These are phyloP conservation scores for Oryza punctata DNA, from an alignment of 176 grass and related monocot species.

Conservation along the genomic window DNA sequence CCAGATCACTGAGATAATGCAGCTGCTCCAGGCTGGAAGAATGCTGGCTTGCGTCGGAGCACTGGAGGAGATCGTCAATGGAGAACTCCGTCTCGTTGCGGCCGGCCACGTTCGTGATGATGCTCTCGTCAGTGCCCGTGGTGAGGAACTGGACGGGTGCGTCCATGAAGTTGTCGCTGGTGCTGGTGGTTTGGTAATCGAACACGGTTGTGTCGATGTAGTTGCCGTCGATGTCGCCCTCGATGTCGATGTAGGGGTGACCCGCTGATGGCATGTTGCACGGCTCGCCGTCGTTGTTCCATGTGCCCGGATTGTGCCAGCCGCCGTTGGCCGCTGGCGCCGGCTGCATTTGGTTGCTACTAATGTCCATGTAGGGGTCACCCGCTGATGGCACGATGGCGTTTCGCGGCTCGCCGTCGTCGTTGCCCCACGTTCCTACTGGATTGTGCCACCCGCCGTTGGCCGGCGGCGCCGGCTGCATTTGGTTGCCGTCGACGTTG, in stretches of 20 bases:
- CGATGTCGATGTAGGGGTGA: background rate
- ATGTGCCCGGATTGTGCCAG: background rate
- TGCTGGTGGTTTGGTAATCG: background rate
- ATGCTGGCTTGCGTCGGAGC: background rate
- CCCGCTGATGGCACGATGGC: background rate
- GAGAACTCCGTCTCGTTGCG: slow-evolving; percentile 9
- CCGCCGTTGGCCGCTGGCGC: background rate
- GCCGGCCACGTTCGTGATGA: background rate
- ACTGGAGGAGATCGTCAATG: background rate
- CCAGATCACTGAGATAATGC: slow-evolving; percentile 20
- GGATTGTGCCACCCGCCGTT: background rate
- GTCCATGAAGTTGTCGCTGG: background rate
- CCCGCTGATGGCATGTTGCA: slow-evolving; percentile 6
- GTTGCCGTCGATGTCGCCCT: background rate
- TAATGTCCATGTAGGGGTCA: background rate
- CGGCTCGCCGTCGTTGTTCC: background rate
- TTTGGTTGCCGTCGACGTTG: background rate
- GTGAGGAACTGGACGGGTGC: background rate
- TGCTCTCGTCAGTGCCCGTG: background rate
- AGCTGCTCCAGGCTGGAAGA: background rate
- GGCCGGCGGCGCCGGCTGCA: background rate
- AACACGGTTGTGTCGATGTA: background rate
- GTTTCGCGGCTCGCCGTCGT: slow-evolving; percentile 4
- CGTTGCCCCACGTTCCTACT: background rate
- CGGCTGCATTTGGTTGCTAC: background rate